Conservation (phyloP, 805 yeast species). For the Candida ficus region DNA sequence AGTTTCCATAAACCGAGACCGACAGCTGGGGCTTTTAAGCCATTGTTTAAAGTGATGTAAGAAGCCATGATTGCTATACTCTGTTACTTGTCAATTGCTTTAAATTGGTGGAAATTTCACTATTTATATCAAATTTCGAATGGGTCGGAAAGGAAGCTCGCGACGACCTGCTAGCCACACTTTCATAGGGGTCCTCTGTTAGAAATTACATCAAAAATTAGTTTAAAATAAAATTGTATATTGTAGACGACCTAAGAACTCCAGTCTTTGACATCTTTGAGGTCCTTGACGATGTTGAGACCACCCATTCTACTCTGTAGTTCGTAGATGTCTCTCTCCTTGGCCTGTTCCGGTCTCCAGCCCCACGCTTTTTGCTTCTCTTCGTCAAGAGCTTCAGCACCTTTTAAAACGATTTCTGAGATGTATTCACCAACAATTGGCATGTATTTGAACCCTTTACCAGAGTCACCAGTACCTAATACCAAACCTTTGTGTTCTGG, state of each 20-base stretch:
- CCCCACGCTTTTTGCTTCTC: slow-evolving; percentile 26
- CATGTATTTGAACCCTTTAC: slow-evolving; percentile 33
- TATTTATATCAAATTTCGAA: no score
- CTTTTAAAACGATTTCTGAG: slow-evolving; percentile 27
- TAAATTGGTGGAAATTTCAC: neutral
- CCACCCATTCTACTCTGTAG: slow-evolving; percentile 29
- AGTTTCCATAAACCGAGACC: slow-evolving; percentile 88
- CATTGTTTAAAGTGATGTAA: slow-evolving; percentile 43
- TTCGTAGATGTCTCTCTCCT: slow-evolving; percentile 22
- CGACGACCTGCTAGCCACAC: neutral
- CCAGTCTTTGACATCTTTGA: slow-evolving; percentile 17
- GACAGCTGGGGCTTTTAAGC: slow-evolving; percentile 64
- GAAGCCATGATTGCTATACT: slow-evolving; percentile 32
- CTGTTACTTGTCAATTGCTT: no score
- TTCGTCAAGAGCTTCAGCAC: slow-evolving; percentile 25
- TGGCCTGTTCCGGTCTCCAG: slow-evolving; percentile 32
- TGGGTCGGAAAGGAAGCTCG: neutral
- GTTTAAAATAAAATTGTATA: no score
- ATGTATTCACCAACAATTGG: slow-evolving; percentile 31
- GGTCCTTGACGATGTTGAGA: slow-evolving; percentile 24
- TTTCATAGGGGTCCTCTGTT: no score
- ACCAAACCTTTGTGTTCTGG: slow-evolving; percentile 25
- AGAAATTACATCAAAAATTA: no score
- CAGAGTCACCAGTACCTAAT: slow-evolving; percentile 34
- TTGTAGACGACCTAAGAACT: no score